Percentiles rank a stretch among this genome's conserved stretches.
phyloP scores from a whole-genome alignment of 1,139 yeast genomes.

The Pneumocystis wakefieldiae region DNA sequence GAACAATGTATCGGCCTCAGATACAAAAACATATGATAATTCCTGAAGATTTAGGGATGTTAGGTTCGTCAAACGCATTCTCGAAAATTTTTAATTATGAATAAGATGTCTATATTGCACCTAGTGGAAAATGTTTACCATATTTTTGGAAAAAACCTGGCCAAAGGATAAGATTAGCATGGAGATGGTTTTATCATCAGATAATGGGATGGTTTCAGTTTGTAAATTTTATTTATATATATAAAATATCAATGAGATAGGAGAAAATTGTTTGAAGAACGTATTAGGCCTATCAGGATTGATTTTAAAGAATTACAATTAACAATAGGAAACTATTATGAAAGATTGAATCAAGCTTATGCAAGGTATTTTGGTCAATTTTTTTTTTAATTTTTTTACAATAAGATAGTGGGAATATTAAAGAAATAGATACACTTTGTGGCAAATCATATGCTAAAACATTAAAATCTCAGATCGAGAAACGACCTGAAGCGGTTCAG shows the following conservation, averaged over 20 bases:
- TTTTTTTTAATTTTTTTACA: background rate
- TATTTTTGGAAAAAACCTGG: conserved; percentile 4
- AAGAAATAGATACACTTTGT: background rate
- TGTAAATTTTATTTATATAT: conserved; percentile 4
- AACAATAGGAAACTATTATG: conserved; percentile 7
- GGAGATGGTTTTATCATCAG: background rate
- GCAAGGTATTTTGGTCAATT: conserved; percentile 7
- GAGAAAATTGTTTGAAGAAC: background rate
- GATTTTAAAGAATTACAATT: conserved; percentile 6
- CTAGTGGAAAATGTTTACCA: conserved; percentile 11
- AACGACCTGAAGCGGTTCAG: background rate
- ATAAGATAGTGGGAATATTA: background rate
- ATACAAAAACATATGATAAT: conserved; percentile 4
- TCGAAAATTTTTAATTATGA: conserved; percentile 2
- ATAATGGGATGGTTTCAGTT: conserved; percentile 3
- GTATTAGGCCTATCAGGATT: background rate
- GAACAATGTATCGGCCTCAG: background rate
- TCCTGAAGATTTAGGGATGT: background rate
- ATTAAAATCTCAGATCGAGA: background rate
- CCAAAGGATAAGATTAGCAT: background rate
- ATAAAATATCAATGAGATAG: background rate
- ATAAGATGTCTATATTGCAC: conserved; percentile 13
- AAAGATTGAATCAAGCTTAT: conserved; percentile 9
- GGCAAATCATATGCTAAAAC: background rate
- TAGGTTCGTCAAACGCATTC: background rate